Base-by-base conservation (phyloP, 805 yeast species). In the Metschnikowia baotianmanensis region DNA sequence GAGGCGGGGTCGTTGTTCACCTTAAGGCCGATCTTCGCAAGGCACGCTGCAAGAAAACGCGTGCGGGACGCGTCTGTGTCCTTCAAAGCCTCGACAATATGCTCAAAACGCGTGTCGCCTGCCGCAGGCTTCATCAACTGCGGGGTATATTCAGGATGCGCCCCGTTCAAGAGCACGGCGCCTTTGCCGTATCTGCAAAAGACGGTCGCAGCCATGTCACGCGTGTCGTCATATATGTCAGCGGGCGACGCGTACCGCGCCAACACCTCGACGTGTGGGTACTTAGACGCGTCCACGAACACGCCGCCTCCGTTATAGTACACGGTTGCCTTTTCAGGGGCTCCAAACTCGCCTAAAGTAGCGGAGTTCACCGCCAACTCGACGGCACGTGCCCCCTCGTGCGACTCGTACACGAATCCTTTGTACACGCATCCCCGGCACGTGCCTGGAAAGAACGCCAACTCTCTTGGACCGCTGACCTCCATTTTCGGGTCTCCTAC, bases 251-350 rank as follows among this genome's bases (percentile, higher is more conserved):
- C 56, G 56, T 86, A 93, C 4, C 72, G 61, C 0, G 96, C 96
- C 33, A 93, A 61, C 0, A 91, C 76, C 47, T 86, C 83, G 2
- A 85, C 88, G 9, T 36, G 34, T 5, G 67, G 61, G 51, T 67
- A 76, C 35, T 69, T 67, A 2, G 77, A 76, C 1, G 96, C 90
- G 57, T 86, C 83, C 10, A 83, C 81, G 64, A 93, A 91, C 10
- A 84, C 73, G 2, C 86, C 83, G 22, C 99, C 99, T 5, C 99
- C 99, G 52, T 93, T 90, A 59, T 80, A 85, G 59, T 88, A 91
- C 35, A 64, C 57, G 45, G 57, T 48, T 2, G 65, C 58, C 23
- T 51, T 32, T 6, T 53, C 44, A 28, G 63, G 54, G n/a, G 33
- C 34, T 5, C 31, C 38, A n/a, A 21, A 16, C 15, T 16, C 22